Percentiles rank a stretch among this genome's conserved stretches.
phyloP scores from a whole-genome alignment of 164 flowering plant species.

The Macadamia tetraphylla region DNA sequence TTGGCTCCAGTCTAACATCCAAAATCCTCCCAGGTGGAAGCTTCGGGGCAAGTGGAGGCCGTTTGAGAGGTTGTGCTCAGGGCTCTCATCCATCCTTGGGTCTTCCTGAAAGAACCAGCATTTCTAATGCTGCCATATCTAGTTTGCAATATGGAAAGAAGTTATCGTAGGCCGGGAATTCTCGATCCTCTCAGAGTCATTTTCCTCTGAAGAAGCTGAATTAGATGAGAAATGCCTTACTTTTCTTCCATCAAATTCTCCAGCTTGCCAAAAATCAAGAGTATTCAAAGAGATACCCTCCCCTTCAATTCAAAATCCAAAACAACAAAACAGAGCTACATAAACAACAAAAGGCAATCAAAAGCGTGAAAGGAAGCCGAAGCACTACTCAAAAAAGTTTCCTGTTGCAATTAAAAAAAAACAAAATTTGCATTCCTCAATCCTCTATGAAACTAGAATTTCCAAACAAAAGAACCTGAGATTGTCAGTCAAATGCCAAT shows the following conservation, averaged over 20 bases:
- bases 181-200: constrained; percentile 19
- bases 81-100: constrained; percentile 53
- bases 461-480: background rate
- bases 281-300: background rate
- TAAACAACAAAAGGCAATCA: background rate
- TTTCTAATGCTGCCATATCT: constrained; percentile 68
- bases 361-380: background rate
- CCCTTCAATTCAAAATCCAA: background rate
- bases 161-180: constrained; percentile 19
- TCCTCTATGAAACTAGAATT: background rate
- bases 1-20: constrained; percentile 21
- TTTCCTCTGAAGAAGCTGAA: constrained; percentile 16
- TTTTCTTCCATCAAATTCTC: constrained; percentile 44
- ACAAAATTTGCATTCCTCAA: no score
- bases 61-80: constrained; percentile 11
- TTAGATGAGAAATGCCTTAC: constrained; percentile 28
- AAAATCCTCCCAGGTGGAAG: constrained; percentile 73
- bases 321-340: background rate
- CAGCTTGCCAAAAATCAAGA: background rate
- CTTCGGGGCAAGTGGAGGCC: constrained; percentile 48
- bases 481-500: background rate
- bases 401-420: no score
- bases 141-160: constrained; percentile 45
- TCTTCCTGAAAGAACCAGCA: constrained; percentile 75
- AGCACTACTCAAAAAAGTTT: background rate